These are phyloP conservation scores for Aspergillus fumigatus DNA, from an alignment of 2,329 filamentous ascomycete species.

Conservation along the genomic window DNA sequence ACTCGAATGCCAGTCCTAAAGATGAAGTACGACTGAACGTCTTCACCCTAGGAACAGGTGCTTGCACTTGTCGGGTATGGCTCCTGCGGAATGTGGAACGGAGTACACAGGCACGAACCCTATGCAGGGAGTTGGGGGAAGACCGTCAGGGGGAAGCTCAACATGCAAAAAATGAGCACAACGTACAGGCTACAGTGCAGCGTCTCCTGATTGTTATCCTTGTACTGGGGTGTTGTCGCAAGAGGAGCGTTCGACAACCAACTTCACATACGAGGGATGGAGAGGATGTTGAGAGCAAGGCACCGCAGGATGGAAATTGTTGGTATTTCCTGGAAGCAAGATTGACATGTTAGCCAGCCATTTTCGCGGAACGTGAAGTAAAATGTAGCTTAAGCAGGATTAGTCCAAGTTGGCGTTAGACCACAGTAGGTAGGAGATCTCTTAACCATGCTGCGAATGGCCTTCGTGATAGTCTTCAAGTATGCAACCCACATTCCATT, in stretches of 20 bases:
- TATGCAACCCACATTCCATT: slow-evolving; percentile 18
- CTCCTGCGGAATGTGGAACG: slow-evolving; percentile 36
- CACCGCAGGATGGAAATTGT: slow-evolving; percentile 9
- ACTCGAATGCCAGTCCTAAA: slow-evolving; percentile 34
- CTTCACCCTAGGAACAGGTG: slow-evolving; percentile 39
- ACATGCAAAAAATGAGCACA: slow-evolving; percentile 25
- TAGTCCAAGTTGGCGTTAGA: neutral
- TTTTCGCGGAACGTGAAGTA: neutral
- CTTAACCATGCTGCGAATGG: slow-evolving; percentile 15
- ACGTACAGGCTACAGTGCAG: slow-evolving; percentile 34
- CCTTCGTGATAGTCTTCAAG: slow-evolving; percentile 11
- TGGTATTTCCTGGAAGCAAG: slow-evolving; percentile 14
- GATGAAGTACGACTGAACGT: slow-evolving; percentile 46
- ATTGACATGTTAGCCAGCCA: slow-evolving; percentile 13
- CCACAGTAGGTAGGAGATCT: slow-evolving; percentile 6
- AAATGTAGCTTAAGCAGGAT: neutral
- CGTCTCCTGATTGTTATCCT: slow-evolving; percentile 21
- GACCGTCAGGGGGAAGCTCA: slow-evolving; percentile 35
- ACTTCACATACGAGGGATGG: slow-evolving; percentile 25
- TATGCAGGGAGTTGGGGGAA: slow-evolving; percentile 35
- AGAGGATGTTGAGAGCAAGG: slow-evolving; percentile 19
- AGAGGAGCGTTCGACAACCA: slow-evolving; percentile 19
- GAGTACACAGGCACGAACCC: slow-evolving; percentile 35
- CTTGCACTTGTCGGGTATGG: slow-evolving; percentile 28
- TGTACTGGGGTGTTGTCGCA: slow-evolving; percentile 23